Evolutionary conservation across 495 filamentous ascomycete genomes (phyloP), one percentile per base, ranked within the genome.

Genomic region (Penicillium maclennaniae): DNA sequence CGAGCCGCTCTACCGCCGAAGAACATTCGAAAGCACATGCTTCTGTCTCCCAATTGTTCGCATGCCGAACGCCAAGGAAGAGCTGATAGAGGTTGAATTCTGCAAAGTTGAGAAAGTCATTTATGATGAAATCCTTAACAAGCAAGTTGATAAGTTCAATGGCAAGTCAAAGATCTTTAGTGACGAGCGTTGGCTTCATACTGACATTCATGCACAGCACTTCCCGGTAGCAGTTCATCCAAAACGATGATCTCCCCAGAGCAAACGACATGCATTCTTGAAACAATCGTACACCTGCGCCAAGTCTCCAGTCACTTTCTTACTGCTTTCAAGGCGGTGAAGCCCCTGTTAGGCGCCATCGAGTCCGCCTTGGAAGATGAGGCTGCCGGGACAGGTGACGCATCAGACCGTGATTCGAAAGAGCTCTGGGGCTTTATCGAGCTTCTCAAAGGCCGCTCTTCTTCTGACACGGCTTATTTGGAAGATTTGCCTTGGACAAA

Each of bases 41-140:
- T 77, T 88, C 47, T 70, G 74, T 16, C 60, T 68, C 1, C 80
- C 81, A 1, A 72, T 89, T 4, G 53, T 89, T 4, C 71, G 71
- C 4, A 68, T 88, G 0, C 86, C 85, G 0, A 51, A 63, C 1
- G 60, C 74, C 14, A 15, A 20, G 0, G 56, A 75, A 51, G 53
- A 56, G n/a, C 73, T 63, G 0, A 45, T 74, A 4, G 28, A 39
- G n/a, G 41, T 77, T 4, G 50, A 79, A 7, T 75, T 82, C 53
- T 78, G 68, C 45, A 39, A 52, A 0, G 70, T 81, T 1, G 82
- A 87, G 58, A 53, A 67, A 7, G 58, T 55, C 4, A 54, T 86
- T 20, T 84, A 85, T 37, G 52, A 74, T 1, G 69, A 70, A 27
- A 72, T 83, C 6, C 31, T 55, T 0, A 44, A 63, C 6, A 39